phyloP scores from a whole-genome alignment of 805 yeast species.

The Candida cerambycidarum region DNA sequence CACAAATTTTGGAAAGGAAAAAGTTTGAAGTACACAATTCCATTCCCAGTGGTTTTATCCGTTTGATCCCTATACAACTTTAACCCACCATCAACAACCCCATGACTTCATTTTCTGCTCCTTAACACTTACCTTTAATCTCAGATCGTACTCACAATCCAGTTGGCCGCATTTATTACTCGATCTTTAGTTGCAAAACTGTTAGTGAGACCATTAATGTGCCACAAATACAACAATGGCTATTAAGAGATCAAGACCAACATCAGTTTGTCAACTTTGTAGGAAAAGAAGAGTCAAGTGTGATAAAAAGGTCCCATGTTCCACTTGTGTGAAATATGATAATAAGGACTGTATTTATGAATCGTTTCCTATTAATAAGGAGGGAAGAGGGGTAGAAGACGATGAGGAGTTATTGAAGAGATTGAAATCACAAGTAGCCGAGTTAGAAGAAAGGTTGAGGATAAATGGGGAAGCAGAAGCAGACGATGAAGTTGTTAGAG shows the following conservation, averaged over 20 bases:
- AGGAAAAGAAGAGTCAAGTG: constrained; percentile 38
- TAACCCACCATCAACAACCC: too few species aligned
- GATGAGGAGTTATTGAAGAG: constrained; percentile 5
- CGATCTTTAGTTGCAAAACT: not conserved
- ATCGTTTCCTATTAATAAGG: constrained; percentile 2
- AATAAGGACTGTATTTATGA: constrained; percentile 17
- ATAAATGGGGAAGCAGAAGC: not conserved
- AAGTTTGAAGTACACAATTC: too few species aligned
- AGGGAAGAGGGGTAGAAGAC: not conserved
- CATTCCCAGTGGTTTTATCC: too few species aligned
- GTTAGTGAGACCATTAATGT: not conserved
- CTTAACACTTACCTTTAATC: too few species aligned
- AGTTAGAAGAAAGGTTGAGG: constrained; percentile 3
- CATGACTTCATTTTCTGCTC: too few species aligned
- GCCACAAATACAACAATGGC: constrained; percentile 8
- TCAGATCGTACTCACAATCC: too few species aligned
- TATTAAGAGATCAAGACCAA: constrained; percentile 25
- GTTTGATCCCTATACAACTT: too few species aligned
- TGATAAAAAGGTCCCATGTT: constrained; percentile 36
- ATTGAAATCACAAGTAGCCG: constrained; percentile 7
- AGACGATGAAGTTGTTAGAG: too few species aligned
- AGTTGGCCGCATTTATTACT: too few species aligned
- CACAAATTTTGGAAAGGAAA: too few species aligned
- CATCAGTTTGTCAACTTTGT: constrained; percentile 37
- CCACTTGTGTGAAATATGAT: constrained; percentile 31